A percentile compares a stretch with the other conserved stretches of the same genome.
Conservation (phyloP, 768 basidiomycete species). For the Podaxis mareebaensis region DNA sequence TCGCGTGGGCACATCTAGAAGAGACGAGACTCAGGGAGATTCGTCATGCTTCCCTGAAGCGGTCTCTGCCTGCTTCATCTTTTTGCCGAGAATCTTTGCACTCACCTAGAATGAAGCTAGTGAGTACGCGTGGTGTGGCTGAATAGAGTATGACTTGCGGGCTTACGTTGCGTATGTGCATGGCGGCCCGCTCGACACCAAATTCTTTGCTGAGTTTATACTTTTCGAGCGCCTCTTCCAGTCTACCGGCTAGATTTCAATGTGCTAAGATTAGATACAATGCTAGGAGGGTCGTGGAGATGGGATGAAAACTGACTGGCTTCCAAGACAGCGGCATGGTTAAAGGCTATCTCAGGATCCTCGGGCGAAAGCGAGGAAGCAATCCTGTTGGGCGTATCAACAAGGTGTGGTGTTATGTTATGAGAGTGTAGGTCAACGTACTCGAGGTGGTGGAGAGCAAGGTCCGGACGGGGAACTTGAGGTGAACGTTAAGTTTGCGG, state of each 20-base stretch:
- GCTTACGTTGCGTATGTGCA: conserved; percentile 82
- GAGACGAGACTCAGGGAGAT: conserved; percentile 8
- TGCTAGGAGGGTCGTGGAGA: conserved; percentile 18
- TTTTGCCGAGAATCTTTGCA: conserved; percentile 74
- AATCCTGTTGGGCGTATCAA: conserved; percentile 52
- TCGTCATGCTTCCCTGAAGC: conserved; percentile 34
- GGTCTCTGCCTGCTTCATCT: conserved; percentile 48
- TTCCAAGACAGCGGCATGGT: conserved; percentile 88
- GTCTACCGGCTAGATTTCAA: conserved; percentile 58
- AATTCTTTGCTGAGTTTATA: conserved; percentile 78
- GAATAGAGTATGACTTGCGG: conserved; percentile 11
- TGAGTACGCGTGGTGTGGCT: conserved; percentile 19
- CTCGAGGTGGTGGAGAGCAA: conserved; percentile 84
- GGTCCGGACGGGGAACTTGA: conserved; percentile 75
- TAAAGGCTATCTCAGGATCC: conserved; percentile 91
- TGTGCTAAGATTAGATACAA: conserved; percentile 33
- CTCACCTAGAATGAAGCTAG: conserved; percentile 54
- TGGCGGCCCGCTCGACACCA: conserved; percentile 79
- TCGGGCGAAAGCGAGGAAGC: conserved; percentile 83
- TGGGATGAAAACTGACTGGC: conserved; percentile 56
- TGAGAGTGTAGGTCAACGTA: conserved; percentile 35
- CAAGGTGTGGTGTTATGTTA: conserved; percentile 20
- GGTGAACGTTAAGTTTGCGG: not conserved
- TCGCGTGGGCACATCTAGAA: not conserved
- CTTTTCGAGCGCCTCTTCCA: conserved; percentile 79